These are phyloP conservation scores for Clonostachys rhizophaga DNA, from an alignment of 2,329 filamentous ascomycete genomes.

Conservation along the genomic window DNA sequence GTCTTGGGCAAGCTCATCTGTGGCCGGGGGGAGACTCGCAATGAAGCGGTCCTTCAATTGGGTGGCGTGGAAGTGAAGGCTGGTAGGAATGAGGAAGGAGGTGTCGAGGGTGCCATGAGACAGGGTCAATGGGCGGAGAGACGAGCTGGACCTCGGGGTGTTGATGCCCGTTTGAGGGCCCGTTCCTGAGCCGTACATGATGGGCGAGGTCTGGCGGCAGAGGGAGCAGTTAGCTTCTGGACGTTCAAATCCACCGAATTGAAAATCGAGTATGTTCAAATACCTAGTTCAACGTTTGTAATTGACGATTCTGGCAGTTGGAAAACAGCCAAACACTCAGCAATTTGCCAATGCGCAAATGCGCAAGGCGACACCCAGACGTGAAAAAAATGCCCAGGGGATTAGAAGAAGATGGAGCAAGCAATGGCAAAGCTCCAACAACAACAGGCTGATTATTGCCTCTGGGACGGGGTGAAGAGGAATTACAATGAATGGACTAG, in stretches of 20 bases:
- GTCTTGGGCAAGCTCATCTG: conserved; percentile 95
- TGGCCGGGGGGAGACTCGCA: conserved; percentile 79
- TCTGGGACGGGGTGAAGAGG: neutral
- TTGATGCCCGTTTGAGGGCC: conserved; percentile 94
- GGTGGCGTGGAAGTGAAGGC: conserved; percentile 91
- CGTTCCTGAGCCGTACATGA: conserved; percentile 81
- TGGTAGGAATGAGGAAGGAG: conserved; percentile 91
- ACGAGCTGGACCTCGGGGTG: conserved; percentile 89
- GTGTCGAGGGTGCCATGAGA: conserved; percentile 94
- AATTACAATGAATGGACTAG: neutral
- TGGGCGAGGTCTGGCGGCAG: neutral
- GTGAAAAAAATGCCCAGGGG: conserved; percentile 1
- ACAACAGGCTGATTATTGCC: neutral
- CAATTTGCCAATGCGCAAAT: conserved; percentile 1
- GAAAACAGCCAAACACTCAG: neutral
- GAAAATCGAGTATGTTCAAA: no score
- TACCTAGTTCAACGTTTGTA: no score
- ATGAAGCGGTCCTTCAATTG: conserved; percentile 91
- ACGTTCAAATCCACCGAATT: no score
- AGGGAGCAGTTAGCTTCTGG: neutral
- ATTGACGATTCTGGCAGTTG: no score
- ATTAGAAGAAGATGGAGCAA: conserved; percentile 2
- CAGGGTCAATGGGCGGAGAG: conserved; percentile 85
- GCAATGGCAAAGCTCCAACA: conserved; percentile 1
- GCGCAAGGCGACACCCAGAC: neutral